Conservation (phyloP, 1,139 yeast genomes). For the Saccharomyces hybrid region DNA sequence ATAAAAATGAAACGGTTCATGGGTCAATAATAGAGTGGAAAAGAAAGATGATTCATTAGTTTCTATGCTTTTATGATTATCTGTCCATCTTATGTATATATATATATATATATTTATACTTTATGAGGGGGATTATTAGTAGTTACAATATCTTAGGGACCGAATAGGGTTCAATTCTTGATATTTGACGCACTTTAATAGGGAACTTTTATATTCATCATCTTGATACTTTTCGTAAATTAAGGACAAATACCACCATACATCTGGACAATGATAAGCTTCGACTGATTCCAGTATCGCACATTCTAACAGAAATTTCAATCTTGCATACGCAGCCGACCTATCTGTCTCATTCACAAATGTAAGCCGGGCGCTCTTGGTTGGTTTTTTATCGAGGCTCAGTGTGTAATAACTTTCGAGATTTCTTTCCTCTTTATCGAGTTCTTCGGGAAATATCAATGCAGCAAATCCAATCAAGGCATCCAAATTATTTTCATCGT, state of each 20-base stretch:
- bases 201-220: slow-evolving; percentile 44
- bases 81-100: neutral
- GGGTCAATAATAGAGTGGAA: neutral
- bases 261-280: slow-evolving; percentile 57
- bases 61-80: neutral
- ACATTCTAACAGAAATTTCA: slow-evolving; percentile 56
- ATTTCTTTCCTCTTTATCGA: slow-evolving; percentile 10
- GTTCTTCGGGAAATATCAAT: slow-evolving; percentile 38
- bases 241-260: slow-evolving; percentile 65
- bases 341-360: slow-evolving; percentile 46
- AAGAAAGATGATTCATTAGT: neutral
- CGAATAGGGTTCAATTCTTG: slow-evolving; percentile 66
- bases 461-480: slow-evolving; percentile 64
- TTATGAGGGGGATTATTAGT: slow-evolving; percentile 7
- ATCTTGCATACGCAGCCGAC: slow-evolving; percentile 58
- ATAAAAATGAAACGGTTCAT: neutral
- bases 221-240: slow-evolving; percentile 61
- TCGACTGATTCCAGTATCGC: slow-evolving; percentile 41
- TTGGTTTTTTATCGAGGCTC: neutral
- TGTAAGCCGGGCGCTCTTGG: slow-evolving; percentile 9
- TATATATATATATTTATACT: neutral
- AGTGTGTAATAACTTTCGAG: slow-evolving; percentile 13
- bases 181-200: slow-evolving; percentile 62
- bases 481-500: slow-evolving; percentile 43
- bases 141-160: slow-evolving; percentile 28